Percentiles rank a stretch among this genome's conserved stretches.
These are phyloP conservation scores for Schizochytrium sp. DNA, from an alignment of 108 stramenopile genomes.

Conservation along the genomic window DNA sequence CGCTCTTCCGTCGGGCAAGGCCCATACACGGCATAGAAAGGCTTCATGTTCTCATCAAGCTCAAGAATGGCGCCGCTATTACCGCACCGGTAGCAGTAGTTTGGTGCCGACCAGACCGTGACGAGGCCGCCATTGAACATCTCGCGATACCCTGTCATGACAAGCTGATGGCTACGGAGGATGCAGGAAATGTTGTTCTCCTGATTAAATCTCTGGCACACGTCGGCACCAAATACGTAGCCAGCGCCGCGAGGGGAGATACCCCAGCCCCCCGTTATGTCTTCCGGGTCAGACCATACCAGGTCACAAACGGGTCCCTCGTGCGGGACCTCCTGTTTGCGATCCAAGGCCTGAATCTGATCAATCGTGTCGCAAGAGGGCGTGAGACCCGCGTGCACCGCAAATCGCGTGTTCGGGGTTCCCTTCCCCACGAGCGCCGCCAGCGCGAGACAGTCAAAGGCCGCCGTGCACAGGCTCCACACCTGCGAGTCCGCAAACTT, in stretches of 20 bases:
- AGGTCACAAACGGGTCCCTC: constrained; percentile 98
- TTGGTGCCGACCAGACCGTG: constrained; percentile 94
- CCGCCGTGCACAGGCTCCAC: constrained; percentile 91
- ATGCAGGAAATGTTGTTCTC: constrained; percentile 75
- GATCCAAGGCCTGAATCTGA: constrained; percentile 86
- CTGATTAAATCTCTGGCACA: constrained; percentile 75
- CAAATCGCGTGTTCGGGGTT: constrained; percentile 62
- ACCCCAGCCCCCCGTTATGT: constrained; percentile 82
- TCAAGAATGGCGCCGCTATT: constrained; percentile 98
- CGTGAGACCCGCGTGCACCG: constrained; percentile 86
- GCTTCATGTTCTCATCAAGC: constrained; percentile 78
- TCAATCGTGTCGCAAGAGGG: constrained; percentile 88
- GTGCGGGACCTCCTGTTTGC: constrained; percentile 92
- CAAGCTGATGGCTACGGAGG: constrained; percentile 77
- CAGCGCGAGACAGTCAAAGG: constrained; percentile 91
- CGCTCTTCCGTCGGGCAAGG: constrained; percentile 36
- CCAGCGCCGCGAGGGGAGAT: constrained; percentile 91
- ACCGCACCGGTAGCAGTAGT: constrained; percentile 98
- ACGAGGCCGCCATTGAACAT: constrained; percentile 85
- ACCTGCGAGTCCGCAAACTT: constrained; percentile 92
- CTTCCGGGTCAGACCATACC: constrained; percentile 95
- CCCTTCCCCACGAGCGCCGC: constrained; percentile 87
- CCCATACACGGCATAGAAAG: constrained; percentile 83
- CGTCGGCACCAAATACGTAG: constrained; percentile 85
- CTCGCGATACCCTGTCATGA: constrained; percentile 97